Conservation (phyloP, 441 rosid genomes). For the Theobroma grandiflorum region DNA sequence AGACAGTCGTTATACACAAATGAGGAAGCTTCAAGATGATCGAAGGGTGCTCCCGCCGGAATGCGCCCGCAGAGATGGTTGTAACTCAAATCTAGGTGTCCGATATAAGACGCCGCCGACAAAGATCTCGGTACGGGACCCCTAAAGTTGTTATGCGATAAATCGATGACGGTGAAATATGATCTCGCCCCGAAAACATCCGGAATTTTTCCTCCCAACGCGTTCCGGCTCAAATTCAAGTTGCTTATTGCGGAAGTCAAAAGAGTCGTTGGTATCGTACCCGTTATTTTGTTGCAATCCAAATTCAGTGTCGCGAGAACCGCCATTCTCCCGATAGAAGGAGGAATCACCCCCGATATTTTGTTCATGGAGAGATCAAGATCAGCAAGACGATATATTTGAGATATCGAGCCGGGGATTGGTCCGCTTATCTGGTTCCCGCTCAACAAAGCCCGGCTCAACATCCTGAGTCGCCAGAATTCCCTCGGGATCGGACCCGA, state of each 20-base stretch:
- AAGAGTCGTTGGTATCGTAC: constrained; percentile 59
- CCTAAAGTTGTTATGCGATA: constrained; percentile 63
- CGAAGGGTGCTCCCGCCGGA: constrained; percentile 76
- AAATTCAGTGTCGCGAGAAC: constrained; percentile 80
- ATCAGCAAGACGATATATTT: constrained; percentile 81
- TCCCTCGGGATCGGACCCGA: constrained; percentile 65
- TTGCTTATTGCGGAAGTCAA: constrained; percentile 67
- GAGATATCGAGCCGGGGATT: constrained; percentile 64
- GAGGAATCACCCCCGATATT: constrained; percentile 69
- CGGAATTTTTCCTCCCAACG: constrained; percentile 61
- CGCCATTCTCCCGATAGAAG: constrained; percentile 77
- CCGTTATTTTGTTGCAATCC: constrained; percentile 68
- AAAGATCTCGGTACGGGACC: constrained; percentile 72
- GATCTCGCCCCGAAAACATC: constrained; percentile 75
- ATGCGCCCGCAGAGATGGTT: constrained; percentile 85
- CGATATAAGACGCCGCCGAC: constrained; percentile 65
- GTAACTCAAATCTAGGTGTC: constrained; percentile 85
- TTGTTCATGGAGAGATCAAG: constrained; percentile 75
- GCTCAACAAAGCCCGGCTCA: constrained; percentile 83
- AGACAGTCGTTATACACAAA: constrained; percentile 76
- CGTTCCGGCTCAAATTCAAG: constrained; percentile 73
- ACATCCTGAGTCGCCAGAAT: constrained; percentile 65
- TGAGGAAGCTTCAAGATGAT: constrained; percentile 84
- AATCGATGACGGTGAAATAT: constrained; percentile 76
- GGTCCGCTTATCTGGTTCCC: constrained; percentile 63